Conservation (phyloP, 2,329 filamentous ascomycete species). For the Teratosphaeria zuluensis region DNA sequence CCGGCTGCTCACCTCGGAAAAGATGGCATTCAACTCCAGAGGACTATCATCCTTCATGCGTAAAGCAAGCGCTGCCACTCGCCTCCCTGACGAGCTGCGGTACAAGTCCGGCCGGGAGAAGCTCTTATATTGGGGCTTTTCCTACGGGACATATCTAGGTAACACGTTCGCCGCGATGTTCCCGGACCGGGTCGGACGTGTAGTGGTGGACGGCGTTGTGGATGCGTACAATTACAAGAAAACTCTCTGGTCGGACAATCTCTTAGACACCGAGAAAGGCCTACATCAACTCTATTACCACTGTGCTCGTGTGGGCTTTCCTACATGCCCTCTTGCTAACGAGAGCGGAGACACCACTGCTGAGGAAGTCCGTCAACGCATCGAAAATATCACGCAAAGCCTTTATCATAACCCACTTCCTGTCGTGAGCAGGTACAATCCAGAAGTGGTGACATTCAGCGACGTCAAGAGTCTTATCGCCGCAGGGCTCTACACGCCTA, state of each 20-base stretch:
- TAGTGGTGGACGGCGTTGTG: slow-evolving; percentile 39
- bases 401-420: slow-evolving; percentile 33
- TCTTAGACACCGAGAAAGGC: slow-evolving; percentile 36
- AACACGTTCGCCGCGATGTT: slow-evolving; percentile 34
- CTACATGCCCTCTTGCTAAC: slow-evolving; percentile 30
- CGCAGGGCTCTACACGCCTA: slow-evolving; percentile 28
- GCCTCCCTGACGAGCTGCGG: background rate
- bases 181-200: slow-evolving; percentile 27
- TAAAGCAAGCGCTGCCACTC: background rate
- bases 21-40: background rate
- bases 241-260: slow-evolving; percentile 28
- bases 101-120: slow-evolving; percentile 22
- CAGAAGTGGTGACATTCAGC: slow-evolving; percentile 32
- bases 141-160: slow-evolving; percentile 38
- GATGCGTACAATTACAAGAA: slow-evolving; percentile 29
- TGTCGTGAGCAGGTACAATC: slow-evolving; percentile 21
- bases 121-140: slow-evolving; percentile 32
- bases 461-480: slow-evolving; percentile 31
- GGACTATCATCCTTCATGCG: background rate
- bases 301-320: slow-evolving; percentile 30
- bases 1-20: background rate
- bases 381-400: slow-evolving; percentile 25
- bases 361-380: slow-evolving; percentile 27
- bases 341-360: slow-evolving; percentile 19
- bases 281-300: slow-evolving; percentile 36